Evolutionary conservation across 352 stramenopile species (phyloP), one percentile per base, ranked within the genome.

Genomic region (Pythium rhizo-oryzae): DNA sequence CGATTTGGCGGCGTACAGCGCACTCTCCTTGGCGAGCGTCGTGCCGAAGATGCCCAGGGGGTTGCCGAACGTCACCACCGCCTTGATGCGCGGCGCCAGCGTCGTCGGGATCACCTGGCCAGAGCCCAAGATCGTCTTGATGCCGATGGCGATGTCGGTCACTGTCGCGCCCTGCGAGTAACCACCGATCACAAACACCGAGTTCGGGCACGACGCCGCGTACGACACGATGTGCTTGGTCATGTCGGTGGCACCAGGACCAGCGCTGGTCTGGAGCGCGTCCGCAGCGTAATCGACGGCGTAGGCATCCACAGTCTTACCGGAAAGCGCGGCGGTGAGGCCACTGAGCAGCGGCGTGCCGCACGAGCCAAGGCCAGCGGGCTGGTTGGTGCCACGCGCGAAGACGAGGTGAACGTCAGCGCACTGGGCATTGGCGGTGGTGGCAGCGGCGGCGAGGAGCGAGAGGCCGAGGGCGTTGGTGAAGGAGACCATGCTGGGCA

Each of bases 271-370:
- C 33, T 75, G 66, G 15, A 69, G 58, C 15, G 60, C 37, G 0
- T 65, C 67, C 0, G 75, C 71, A 15, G 56, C 24, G 54, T 81
- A 81, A 28, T 50, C 46, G 30, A 77, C 71, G 1, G 71, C 71
- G 58, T 81, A 77, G 12, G 67, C 75, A 18, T 62, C 72, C 46
- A 79, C 67, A 44, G 61, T 76, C 67, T 72, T 78, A 46, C 71
- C 69, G 12, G 19, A 28, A 21, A 79, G 58, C 8, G 58, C 55
- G 23, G 37, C 59, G 1, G 59, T 71, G 59, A 82, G 73, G 23
- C 57, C 71, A 12, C 55, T 72, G 19, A 72, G 64, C 16, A 79
- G 55, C 3, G 73, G 69, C 16, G 28, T 59, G 7, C 73, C 69
- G 19, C 59, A 69, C 19, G 69, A 66, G 6, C 73, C 73, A n/a